Conservation (phyloP, 1,284 basidiomycete genomes). For the Rhodotorula sp. region DNA sequence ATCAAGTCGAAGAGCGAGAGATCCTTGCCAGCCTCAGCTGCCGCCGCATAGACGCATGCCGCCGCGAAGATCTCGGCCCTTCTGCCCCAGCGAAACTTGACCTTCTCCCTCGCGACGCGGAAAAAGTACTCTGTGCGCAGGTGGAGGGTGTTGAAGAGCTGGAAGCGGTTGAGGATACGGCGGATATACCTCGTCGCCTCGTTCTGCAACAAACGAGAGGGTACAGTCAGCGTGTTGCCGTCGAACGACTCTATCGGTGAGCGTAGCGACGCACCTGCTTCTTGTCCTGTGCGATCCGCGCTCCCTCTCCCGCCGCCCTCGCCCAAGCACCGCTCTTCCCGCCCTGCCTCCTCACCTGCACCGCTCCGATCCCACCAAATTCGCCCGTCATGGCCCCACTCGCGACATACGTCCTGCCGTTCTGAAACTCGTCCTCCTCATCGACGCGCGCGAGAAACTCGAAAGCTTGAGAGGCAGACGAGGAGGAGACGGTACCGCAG, state of each 20-base stretch:
- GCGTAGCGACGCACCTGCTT: slow-evolving; percentile 14
- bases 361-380: not conserved
- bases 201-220: not conserved
- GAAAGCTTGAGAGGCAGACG: slow-evolving; percentile 14
- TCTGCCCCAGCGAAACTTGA: slow-evolving; percentile 30
- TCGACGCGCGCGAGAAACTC: slow-evolving; percentile 25
- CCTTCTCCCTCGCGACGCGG: slow-evolving; percentile 1
- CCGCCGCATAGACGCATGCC: slow-evolving; percentile 33
- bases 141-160: not conserved
- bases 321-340: slow-evolving; percentile 7
- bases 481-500: slow-evolving; percentile 29
- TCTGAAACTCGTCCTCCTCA: slow-evolving; percentile 27
- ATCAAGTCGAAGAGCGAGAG: slow-evolving; percentile 23
- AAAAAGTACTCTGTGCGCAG: slow-evolving; percentile 12
- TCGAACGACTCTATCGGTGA: too few relatives aligned
- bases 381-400: not conserved
- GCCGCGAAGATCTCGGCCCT: slow-evolving; percentile 18
- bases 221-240: not conserved
- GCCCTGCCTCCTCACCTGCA: slow-evolving; percentile 7
- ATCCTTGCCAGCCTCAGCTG: slow-evolving; percentile 9
- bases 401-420: slow-evolving; percentile 16
- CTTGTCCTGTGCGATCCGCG: slow-evolving; percentile 17
- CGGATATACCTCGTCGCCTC: slow-evolving; percentile 14
- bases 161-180: slow-evolving; percentile 19
- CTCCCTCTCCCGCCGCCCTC: slow-evolving; percentile 7